These are phyloP conservation scores for Globisporangium yorkense DNA, from an alignment of 352 stramenopile species.

Conservation along the genomic window DNA sequence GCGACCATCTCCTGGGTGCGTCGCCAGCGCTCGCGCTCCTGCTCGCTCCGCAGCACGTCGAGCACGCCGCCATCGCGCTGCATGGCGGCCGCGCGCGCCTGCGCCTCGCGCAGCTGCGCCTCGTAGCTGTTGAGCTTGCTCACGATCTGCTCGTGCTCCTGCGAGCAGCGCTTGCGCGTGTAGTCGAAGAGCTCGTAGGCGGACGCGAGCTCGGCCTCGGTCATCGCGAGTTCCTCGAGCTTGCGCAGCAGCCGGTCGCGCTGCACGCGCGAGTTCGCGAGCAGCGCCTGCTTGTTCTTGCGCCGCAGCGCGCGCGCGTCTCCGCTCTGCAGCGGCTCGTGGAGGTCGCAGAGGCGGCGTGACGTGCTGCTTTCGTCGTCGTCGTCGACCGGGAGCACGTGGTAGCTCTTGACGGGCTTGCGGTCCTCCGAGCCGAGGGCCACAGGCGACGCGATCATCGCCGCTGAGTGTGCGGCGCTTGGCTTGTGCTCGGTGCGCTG, in stretches of 20 bases:
- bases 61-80: conserved; percentile 14
- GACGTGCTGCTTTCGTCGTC: conserved; percentile 1
- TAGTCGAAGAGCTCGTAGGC: conserved; percentile 59
- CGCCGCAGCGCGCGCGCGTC: neutral
- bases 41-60: conserved; percentile 19
- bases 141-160: conserved; percentile 48
- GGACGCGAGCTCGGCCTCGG: conserved; percentile 53
- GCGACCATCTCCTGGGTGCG: conserved; percentile 50
- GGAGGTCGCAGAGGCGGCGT: conserved; percentile 9
- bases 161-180: conserved; percentile 29
- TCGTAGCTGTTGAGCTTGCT: conserved; percentile 41
- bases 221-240: conserved; percentile 55
- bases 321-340: conserved; percentile 3
- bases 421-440: conserved; percentile 8
- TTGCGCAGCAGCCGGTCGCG: conserved; percentile 52
- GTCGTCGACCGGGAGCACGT: conserved; percentile 41
- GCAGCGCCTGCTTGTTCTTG: conserved; percentile 13
- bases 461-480: neutral
- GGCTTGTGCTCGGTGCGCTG: too few species aligned
- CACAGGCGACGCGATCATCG: neutral
- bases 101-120: conserved; percentile 21
- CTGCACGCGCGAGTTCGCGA: conserved; percentile 39
- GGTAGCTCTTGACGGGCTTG: conserved; percentile 28
- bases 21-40: conserved; percentile 40
- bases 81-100: conserved; percentile 17